Evolutionary conservation across 768 basidiomycete species (phyloP).

Genomic region (Rhizopogon vinicolor): DNA sequence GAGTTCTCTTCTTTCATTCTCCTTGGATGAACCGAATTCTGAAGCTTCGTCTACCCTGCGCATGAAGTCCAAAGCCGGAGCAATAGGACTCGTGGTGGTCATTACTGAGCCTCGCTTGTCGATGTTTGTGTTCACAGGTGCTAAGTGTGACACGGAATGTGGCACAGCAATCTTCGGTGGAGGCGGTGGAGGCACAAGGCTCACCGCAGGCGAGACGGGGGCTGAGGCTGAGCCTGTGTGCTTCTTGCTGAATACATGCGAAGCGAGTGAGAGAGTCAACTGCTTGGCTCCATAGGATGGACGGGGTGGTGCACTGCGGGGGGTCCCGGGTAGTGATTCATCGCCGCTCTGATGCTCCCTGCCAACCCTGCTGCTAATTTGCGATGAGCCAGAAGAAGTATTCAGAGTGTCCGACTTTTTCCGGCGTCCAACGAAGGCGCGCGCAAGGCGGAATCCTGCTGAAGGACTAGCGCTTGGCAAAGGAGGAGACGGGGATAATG

Average conservation of each 20-base stretch:
- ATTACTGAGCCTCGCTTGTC: conserved; percentile 49
- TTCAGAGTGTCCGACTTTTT: conserved; percentile 24
- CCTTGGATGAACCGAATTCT: conserved; percentile 16
- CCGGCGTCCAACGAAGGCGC: conserved; percentile 28
- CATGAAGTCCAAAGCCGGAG: conserved; percentile 55
- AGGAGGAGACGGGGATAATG: conserved; percentile 23
- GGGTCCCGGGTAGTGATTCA: conserved; percentile 9
- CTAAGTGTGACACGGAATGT: conserved; percentile 18
- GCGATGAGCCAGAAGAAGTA: conserved; percentile 12
- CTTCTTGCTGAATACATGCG: conserved; percentile 42
- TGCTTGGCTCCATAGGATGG: conserved; percentile 25
- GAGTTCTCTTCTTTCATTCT: conserved; percentile 24
- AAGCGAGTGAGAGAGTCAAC: conserved; percentile 39
- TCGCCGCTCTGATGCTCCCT: conserved; percentile 15
- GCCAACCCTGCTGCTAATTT: conserved; percentile 10
- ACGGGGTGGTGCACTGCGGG: conserved; percentile 10
- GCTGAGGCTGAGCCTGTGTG: conserved; percentile 13
- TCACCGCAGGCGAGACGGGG: conserved; percentile 28
- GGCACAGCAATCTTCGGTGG: conserved; percentile 31
- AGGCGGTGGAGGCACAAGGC: conserved; percentile 26
- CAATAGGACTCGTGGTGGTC: conserved; percentile 49
- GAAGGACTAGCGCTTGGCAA: conserved; percentile 13
- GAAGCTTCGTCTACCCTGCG: conserved; percentile 32
- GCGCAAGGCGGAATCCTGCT: conserved; percentile 24
- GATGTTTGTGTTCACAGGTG: conserved; percentile 16